Percentiles rank a stretch among this genome's conserved stretches.
Conservation (phyloP, 306 rosid species). For the Malus sieversii region DNA sequence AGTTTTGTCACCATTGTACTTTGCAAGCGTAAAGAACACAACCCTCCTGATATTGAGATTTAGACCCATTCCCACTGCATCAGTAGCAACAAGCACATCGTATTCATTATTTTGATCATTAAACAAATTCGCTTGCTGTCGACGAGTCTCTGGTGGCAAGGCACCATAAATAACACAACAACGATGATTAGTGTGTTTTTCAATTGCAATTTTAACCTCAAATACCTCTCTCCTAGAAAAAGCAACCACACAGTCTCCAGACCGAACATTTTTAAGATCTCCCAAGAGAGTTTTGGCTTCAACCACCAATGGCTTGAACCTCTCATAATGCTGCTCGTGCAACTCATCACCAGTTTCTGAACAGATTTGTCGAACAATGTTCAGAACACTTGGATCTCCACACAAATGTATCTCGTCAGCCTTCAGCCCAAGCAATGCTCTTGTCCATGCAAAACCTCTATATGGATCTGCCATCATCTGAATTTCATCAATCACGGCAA, state of each 20-base stretch:
- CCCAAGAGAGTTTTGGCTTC: constrained; percentile 86
- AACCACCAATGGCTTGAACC: constrained; percentile 90
- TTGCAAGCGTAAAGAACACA: constrained; percentile 64
- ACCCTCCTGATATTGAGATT: constrained; percentile 92
- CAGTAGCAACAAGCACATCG: constrained; percentile 87
- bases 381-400: constrained; percentile 87
- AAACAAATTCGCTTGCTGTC: constrained; percentile 79
- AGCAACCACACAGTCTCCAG: constrained; percentile 96
- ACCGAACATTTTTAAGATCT: constrained; percentile 61
- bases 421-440: constrained; percentile 80
- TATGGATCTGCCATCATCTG: constrained; percentile 73
- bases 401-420: constrained; percentile 88
- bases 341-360: constrained; percentile 77
- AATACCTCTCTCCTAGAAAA: constrained; percentile 94
- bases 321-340: constrained; percentile 63
- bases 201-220: constrained; percentile 80
- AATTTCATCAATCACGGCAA: constrained; percentile 84
- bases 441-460: constrained; percentile 87
- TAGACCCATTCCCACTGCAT: constrained; percentile 96
- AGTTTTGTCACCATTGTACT: constrained; percentile 78
- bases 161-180: constrained; percentile 93
- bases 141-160: constrained; percentile 85
- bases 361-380: constrained; percentile 60
- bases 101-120: constrained; percentile 72
- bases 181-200: constrained; percentile 64